A percentile compares a stretch with the other conserved stretches of the same genome.
Conservation (phyloP, 2,329 filamentous ascomycete species). For the Arthrobotrys megalospora region DNA sequence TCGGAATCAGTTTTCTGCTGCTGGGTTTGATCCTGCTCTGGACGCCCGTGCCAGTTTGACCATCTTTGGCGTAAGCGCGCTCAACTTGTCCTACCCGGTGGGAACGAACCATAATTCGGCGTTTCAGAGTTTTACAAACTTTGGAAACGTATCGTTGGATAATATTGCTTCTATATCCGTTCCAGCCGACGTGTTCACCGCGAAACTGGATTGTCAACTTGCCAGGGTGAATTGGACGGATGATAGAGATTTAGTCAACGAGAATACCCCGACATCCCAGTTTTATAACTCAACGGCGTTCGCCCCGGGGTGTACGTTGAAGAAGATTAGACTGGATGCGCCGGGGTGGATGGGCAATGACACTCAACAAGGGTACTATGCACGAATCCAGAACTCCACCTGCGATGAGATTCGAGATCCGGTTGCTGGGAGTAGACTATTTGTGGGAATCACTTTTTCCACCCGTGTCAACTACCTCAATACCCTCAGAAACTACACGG, state of each 20-base stretch:
- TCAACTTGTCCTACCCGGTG: slow-evolving; percentile 59
- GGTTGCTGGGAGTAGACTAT: slow-evolving; percentile 19
- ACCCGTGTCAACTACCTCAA: slow-evolving; percentile 47
- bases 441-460: slow-evolving; percentile 52
- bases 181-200: slow-evolving; percentile 41
- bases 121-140: slow-evolving; percentile 43
- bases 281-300: slow-evolving; percentile 57
- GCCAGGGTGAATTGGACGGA: slow-evolving; percentile 46
- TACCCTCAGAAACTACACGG: slow-evolving; percentile 50
- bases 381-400: slow-evolving; percentile 49
- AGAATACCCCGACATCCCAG: slow-evolving; percentile 49
- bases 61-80: slow-evolving; percentile 25
- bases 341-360: slow-evolving; percentile 43
- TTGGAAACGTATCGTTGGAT: slow-evolving; percentile 27
- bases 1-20: slow-evolving; percentile 32
- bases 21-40: slow-evolving; percentile 17
- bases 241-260: slow-evolving; percentile 17
- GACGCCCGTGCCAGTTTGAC: slow-evolving; percentile 55
- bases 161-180: slow-evolving; percentile 49
- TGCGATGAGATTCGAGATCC: slow-evolving; percentile 51
- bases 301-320: slow-evolving; percentile 42
- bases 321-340: slow-evolving; percentile 42
- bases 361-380: slow-evolving; percentile 47
- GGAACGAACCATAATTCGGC: slow-evolving; percentile 53
- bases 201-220: slow-evolving; percentile 46